Evolutionary conservation across 352 stramenopile species (phyloP).

Genomic region (Globisporangium polare): DNA sequence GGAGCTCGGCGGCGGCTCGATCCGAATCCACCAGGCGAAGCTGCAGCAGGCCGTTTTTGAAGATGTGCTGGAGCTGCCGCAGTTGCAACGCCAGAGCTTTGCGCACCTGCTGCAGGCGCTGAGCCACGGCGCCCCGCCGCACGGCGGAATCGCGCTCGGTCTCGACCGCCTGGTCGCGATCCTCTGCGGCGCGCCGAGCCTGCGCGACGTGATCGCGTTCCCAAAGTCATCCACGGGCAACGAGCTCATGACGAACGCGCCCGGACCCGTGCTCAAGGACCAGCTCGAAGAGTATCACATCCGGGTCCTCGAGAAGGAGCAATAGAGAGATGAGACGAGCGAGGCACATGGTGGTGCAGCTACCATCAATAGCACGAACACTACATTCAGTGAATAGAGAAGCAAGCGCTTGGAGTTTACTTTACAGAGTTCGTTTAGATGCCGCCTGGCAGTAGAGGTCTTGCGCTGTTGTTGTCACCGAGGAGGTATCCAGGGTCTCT

Average conservation of each 20-base stretch:
- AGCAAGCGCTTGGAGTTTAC: no score
- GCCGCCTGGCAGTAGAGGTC: no score
- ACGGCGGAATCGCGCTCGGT: slow-evolving; percentile 83
- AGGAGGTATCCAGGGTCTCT: no score
- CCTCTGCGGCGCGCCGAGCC: slow-evolving; percentile 65
- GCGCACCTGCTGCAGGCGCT: slow-evolving; percentile 81
- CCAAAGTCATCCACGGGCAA: slow-evolving; percentile 87
- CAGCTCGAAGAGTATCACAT: slow-evolving; percentile 83
- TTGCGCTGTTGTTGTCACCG: no score
- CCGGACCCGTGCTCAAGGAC: slow-evolving; percentile 53
- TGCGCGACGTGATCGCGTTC: slow-evolving; percentile 90
- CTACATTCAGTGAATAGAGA: no score
- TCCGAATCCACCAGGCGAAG: slow-evolving; percentile 75
- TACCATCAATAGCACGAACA: not conserved
- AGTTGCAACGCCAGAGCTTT: slow-evolving; percentile 73
- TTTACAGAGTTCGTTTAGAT: no score
- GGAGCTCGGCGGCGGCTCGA: slow-evolving; percentile 84
- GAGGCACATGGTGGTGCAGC: not conserved
- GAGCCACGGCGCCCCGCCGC: slow-evolving; percentile 70
- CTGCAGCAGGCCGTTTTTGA: slow-evolving; percentile 78
- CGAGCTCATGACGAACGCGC: slow-evolving; percentile 84
- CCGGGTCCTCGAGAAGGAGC: slow-evolving; percentile 32
- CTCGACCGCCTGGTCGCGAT: slow-evolving; percentile 85
- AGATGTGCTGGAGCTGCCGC: slow-evolving; percentile 65
- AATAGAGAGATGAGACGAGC: not conserved